Base-by-base conservation (phyloP, 73 alveolate species). In the Blepharisma stoltei region DNA sequence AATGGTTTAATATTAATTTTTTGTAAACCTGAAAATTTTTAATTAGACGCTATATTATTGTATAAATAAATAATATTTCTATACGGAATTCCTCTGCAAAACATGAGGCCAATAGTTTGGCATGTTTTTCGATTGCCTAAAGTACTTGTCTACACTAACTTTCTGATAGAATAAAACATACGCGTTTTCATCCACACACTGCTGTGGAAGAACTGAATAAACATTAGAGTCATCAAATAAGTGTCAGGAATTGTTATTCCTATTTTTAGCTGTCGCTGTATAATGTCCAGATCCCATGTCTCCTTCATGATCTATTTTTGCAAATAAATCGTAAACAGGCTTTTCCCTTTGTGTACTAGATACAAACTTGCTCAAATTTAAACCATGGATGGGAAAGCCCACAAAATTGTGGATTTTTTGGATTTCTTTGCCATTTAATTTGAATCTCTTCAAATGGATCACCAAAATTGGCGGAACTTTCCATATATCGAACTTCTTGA, bases 381-480 rank as follows among this genome's bases (percentile, higher is more conserved):
- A 67, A 55, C 90, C 79, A 44, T 87, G 70, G 6, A 94, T 68
- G 8, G 97, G 97, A 75, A 86, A 94, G 77, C 86, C 96, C 4
- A 94, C 91, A 48, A 52, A 65, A 9, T 80, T 88, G 38, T 77
- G 82, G 52, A 89, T 87, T 73, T 94, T 94, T 18, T 88, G 88
- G 60, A 81, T 45, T 25, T 66, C 75, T 46, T 81, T 80, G 44
- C 82, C 71, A 21, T 69, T 71, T 54, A 41, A 85, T 43, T 82
- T 67, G 73, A 94, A 91, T 71, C 98, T 87, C 73, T 94, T 94
- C 70, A 94, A 83, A 70, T 94, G 95, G 4, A 94, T 81, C 6
- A 94, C 92, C 55, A 94, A 76, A 38, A 94, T 79, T 60, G 89
- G 80, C 6, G 98, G 98, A 38, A 94, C 73, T 77, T 94, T 92